Percentiles rank a stretch among this genome's conserved stretches.
phyloP scores from a whole-genome alignment of 495 filamentous ascomycete genomes.

The Aspergillus coremiiformis region DNA sequence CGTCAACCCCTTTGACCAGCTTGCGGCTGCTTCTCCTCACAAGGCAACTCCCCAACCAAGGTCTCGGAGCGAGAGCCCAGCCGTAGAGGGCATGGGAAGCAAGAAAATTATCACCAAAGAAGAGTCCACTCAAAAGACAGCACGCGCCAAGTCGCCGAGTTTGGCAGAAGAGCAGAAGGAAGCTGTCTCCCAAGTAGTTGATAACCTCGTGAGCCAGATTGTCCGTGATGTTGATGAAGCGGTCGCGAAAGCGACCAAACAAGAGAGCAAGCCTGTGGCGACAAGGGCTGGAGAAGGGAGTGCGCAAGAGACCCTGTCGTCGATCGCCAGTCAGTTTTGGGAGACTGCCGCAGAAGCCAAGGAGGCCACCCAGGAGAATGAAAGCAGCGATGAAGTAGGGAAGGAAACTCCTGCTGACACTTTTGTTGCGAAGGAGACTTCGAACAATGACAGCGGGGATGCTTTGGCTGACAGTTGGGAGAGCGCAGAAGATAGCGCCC shows the following conservation, averaged over 20 bases:
- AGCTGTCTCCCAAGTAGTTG: slow-evolving; percentile 65
- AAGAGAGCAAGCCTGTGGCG: slow-evolving; percentile 18
- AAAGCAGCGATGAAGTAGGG: slow-evolving; percentile 45
- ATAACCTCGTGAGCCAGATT: slow-evolving; percentile 58
- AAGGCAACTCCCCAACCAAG: slow-evolving; percentile 42
- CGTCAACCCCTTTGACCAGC: slow-evolving; percentile 72
- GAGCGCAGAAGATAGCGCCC: slow-evolving; percentile 67
- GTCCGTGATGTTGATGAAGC: slow-evolving; percentile 63
- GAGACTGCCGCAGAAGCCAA: slow-evolving; percentile 28
- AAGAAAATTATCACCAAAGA: slow-evolving; percentile 12
- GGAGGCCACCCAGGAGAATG: slow-evolving; percentile 46
- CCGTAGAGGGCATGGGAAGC: slow-evolving; percentile 23
- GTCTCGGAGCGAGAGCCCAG: slow-evolving; percentile 32
- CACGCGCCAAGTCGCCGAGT: slow-evolving; percentile 29
- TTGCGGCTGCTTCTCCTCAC: slow-evolving; percentile 61
- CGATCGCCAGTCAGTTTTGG: slow-evolving; percentile 29
- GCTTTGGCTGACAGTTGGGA: slow-evolving; percentile 62
- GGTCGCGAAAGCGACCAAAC: slow-evolving; percentile 43
- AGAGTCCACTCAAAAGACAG: slow-evolving; percentile 3
- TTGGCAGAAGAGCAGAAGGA: slow-evolving; percentile 43
- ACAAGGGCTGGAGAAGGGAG: slow-evolving; percentile 25
- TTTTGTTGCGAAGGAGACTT: slow-evolving; percentile 51
- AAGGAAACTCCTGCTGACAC: slow-evolving; percentile 48
- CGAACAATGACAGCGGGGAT: slow-evolving; percentile 50
- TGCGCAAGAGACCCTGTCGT: slow-evolving; percentile 27